phyloP scores from a whole-genome alignment of 768 basidiomycete genomes.

The Tulasnella sp. region DNA sequence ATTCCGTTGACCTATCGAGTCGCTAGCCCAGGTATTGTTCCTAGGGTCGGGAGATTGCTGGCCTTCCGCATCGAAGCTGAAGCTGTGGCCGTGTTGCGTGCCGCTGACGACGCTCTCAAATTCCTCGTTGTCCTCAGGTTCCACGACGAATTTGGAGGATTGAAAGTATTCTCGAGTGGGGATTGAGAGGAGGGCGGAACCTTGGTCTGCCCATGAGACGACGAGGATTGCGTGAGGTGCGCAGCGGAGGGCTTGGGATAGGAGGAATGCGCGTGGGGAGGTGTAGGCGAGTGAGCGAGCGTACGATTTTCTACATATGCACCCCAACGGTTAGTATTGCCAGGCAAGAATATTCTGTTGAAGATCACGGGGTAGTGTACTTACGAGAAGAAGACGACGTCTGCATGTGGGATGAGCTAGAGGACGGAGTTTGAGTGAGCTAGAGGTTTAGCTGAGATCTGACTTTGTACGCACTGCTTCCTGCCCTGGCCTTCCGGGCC shows the following conservation, averaged over 20 bases:
- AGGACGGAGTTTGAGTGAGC: not conserved
- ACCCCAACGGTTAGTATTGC: not conserved
- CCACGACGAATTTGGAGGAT: conserved; percentile 65
- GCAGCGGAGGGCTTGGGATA: conserved; percentile 56
- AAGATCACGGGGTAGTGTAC: conserved; percentile 4
- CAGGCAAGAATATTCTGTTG: not conserved
- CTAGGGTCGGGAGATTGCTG: conserved; percentile 4
- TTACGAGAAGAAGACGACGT: conserved; percentile 58
- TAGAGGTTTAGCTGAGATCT: not conserved
- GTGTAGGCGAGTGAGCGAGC: conserved; percentile 44
- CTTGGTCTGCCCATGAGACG: conserved; percentile 68
- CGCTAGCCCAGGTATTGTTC: not conserved
- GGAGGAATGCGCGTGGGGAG: conserved; percentile 63
- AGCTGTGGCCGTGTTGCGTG: conserved; percentile 11
- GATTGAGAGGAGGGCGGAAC: conserved; percentile 67
- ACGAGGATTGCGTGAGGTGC: conserved; percentile 70
- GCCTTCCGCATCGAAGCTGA: not conserved
- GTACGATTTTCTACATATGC: conserved; percentile 43
- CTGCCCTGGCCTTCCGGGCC: conserved; percentile 62
- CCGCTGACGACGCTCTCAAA: conserved; percentile 16
- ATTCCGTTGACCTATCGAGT: conserved; percentile 1
- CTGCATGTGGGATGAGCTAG: conserved; percentile 71
- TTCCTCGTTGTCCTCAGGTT: conserved; percentile 5
- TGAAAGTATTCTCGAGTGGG: conserved; percentile 83
- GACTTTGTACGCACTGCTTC: conserved; percentile 46